Conservation (phyloP, 352 stramenopile species). For the Phytopythium delawarense region DNA sequence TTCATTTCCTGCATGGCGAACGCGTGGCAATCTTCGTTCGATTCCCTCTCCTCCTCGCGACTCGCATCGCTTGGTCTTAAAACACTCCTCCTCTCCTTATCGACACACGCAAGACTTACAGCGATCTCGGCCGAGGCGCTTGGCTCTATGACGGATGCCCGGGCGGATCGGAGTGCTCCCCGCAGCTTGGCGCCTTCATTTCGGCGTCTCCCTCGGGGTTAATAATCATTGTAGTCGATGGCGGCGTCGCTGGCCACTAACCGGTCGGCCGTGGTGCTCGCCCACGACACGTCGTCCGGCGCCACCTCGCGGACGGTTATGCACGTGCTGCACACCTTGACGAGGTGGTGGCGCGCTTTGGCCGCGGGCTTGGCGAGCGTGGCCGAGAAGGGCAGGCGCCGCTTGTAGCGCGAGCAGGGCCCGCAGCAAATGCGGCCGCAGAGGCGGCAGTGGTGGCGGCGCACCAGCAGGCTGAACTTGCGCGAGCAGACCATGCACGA, state of each 20-base stretch:
- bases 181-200: background rate
- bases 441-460: constrained; percentile 77
- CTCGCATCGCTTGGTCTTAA: background rate
- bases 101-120: constrained; percentile 1
- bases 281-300: constrained; percentile 50
- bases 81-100: background rate
- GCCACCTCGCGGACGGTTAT: constrained; percentile 52
- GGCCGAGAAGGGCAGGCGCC: constrained; percentile 53
- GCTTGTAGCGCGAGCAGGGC: constrained; percentile 77
- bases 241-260: constrained; percentile 49
- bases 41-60: constrained; percentile 3
- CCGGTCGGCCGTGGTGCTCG: constrained; percentile 39
- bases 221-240: constrained; percentile 54
- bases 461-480: constrained; percentile 66
- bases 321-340: constrained; percentile 74
- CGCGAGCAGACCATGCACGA: constrained; percentile 70
- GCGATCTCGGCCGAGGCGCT: background rate
- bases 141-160: background rate
- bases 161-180: background rate
- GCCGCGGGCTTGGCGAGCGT: constrained; percentile 31
- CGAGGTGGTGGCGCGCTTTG: constrained; percentile 38
- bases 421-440: constrained; percentile 81
- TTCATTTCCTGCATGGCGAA: background rate
- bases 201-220: constrained; percentile 5
- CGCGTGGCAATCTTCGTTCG: constrained; percentile 9